Conservation (phyloP, 1,284 basidiomycete species). For the Trichosporon inkin region DNA sequence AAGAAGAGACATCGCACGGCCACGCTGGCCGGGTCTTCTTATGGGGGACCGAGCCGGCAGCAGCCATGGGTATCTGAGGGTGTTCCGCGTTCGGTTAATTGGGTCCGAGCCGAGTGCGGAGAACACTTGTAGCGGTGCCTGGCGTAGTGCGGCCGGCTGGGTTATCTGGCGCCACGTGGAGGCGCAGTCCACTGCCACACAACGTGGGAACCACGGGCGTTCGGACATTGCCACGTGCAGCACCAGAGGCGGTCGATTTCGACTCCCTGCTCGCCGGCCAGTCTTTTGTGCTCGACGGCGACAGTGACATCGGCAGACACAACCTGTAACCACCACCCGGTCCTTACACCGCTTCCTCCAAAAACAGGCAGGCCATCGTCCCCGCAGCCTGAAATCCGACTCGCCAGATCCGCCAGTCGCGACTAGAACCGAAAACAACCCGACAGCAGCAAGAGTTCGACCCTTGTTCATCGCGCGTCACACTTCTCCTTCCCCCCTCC, state of each 20-base stretch:
- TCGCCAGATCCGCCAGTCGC: constrained; percentile 1
- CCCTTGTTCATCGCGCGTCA: constrained; percentile 18
- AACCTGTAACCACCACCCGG: neutral
- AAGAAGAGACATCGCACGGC: too few species aligned
- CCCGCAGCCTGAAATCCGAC: neutral
- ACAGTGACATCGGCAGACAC: constrained; percentile 4
- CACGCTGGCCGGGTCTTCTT: too few species aligned
- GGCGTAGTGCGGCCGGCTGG: too few species aligned
- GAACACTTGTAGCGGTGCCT: too few species aligned
- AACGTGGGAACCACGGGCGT: constrained; percentile 8
- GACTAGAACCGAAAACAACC: neutral
- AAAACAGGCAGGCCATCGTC: neutral
- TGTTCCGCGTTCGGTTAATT: too few species aligned
- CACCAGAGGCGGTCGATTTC: neutral
- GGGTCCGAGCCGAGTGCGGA: too few species aligned
- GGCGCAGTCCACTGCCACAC: neutral
- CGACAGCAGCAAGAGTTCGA: neutral
- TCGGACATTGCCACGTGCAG: constrained; percentile 7
- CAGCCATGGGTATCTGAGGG: too few species aligned
- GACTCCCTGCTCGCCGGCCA: neutral
- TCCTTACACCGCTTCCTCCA: neutral
- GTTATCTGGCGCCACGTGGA: neutral
- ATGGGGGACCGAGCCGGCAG: too few species aligned
- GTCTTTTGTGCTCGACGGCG: constrained; percentile 6
- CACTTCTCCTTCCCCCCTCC: neutral